Conservation (phyloP, 2,329 filamentous ascomycete species). For the Fusarium sp. region DNA sequence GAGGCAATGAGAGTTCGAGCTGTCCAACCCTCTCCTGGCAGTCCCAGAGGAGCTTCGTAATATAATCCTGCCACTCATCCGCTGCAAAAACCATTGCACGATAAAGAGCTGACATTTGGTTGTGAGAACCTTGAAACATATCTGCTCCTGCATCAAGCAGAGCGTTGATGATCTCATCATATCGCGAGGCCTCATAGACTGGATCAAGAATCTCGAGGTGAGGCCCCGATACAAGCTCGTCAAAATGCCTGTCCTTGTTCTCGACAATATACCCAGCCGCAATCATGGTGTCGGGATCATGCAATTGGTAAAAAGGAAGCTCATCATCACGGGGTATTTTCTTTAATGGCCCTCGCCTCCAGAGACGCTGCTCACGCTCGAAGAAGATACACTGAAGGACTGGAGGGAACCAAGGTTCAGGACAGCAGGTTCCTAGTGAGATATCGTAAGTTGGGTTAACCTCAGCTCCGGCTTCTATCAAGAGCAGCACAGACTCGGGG, state of each 20-base stretch:
- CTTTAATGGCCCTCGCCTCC: neutral
- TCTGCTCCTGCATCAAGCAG: constrained; percentile 25
- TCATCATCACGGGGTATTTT: neutral
- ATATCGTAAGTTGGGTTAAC: constrained; percentile 1
- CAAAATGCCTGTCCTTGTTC: neutral
- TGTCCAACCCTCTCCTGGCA: constrained; percentile 8
- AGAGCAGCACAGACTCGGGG: constrained; percentile 24
- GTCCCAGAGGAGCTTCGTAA: constrained; percentile 13
- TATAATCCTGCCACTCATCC: constrained; percentile 22
- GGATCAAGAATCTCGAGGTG: neutral
- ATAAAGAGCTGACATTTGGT: neutral
- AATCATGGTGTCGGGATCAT: neutral
- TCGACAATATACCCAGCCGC: constrained; percentile 14
- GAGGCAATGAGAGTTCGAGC: neutral
- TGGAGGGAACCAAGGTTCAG: constrained; percentile 35
- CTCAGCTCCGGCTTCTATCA: constrained; percentile 34
- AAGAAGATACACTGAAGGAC: constrained; percentile 36
- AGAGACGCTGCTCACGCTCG: constrained; percentile 24
- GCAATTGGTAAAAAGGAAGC: neutral
- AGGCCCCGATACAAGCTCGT: neutral
- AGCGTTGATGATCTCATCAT: constrained; percentile 26
- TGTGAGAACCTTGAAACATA: neutral
- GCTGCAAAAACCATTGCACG: constrained; percentile 29
- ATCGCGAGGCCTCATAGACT: constrained; percentile 5
- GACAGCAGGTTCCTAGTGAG: neutral